Percentiles rank a stretch among this genome's conserved stretches.
Evolutionary conservation across 305 asterid genomes (phyloP).

Genomic region (Galium porrigens): DNA sequence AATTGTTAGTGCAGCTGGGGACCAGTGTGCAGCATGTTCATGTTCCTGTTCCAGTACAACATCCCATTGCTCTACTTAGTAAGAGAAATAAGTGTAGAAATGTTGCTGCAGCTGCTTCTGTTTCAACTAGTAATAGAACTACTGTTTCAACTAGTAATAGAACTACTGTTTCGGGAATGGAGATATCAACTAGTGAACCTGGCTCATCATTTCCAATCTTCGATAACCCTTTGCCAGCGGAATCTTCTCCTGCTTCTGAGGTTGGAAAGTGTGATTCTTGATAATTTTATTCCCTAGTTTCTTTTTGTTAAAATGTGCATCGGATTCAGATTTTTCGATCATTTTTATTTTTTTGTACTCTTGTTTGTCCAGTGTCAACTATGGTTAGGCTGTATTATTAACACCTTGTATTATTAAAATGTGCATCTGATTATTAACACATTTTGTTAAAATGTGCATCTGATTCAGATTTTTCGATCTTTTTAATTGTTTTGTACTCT

Average conservation of each 20-base stretch:
- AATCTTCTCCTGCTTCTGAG: conserved; percentile 52
- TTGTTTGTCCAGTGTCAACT: not conserved
- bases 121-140: conserved; percentile 13
- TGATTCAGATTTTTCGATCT: too few species aligned
- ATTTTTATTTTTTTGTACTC: not conserved
- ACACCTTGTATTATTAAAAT: not conserved
- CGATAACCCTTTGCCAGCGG: conserved; percentile 30
- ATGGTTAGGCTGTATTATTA: not conserved
- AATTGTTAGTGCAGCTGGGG: conserved; percentile 21
- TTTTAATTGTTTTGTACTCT: too few species aligned
- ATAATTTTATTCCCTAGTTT: not conserved
- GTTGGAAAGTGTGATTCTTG: conserved; percentile 17
- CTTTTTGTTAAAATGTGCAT: not conserved
- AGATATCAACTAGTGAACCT: conserved; percentile 19
- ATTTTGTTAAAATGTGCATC: too few species aligned
- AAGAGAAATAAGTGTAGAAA: conserved; percentile 24
- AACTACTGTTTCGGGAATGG: conserved; percentile 28
- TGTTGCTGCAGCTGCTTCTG: conserved; percentile 14
- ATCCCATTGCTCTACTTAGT: conserved; percentile 17
- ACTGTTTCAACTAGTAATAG: conserved; percentile 11
- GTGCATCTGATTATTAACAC: too few species aligned
- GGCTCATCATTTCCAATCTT: conserved; percentile 41
- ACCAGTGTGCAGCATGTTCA: conserved; percentile 14
- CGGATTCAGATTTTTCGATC: not conserved
- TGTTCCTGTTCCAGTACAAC: conserved; percentile 17